Evolutionary conservation across 768 basidiomycete genomes (phyloP), one percentile per base, ranked within the genome.

Genomic region (Kwoniella newhampshirensis): DNA sequence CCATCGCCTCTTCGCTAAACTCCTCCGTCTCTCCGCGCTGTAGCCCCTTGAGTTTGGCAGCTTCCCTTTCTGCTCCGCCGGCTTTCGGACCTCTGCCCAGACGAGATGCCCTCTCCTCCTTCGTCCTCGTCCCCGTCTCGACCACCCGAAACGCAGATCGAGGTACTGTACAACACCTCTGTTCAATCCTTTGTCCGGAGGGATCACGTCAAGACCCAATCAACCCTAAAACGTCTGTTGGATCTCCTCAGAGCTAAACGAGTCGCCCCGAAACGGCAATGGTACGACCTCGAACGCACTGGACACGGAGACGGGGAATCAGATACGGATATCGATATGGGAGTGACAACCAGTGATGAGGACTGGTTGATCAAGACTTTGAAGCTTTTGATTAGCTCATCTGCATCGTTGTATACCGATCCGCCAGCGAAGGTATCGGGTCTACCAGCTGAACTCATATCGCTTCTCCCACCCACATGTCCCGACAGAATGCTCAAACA

Each of bases 111-210:
- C 21, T 37, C 20, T 47, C 54, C 11, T 18, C 51, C 1, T n/a
- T 46, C 57, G 6, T 28, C 60, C 13, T 39, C 51, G 15, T 47
- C 43, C 26, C 54, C 53, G 7, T 30, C 59, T 11, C 23, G 45
- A n/a, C 54, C 54, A 11, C 45, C 57, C 23, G 57, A 66, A 50
- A 30, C 68, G 2, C 49, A 50, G 15, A 49, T 67, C 37, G 71
- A 73, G 23, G 18, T 63, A 23, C 43, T 67, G 37, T 73, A 73
- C 56, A 69, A 70, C 44, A 61, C 62, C n/a, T 66, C 71, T 30
- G 64, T 66, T 36, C 68, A 73, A 51, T 61, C 68, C 18, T 73
- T 73, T 50, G 64, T 73, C 21, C 59, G 66, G 1, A 50, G 68
- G 21, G 68, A 73, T 52, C 68, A 73, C 40, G 26, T 51, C 53